Percentiles rank a stretch among this genome's conserved stretches.
phyloP scores from a whole-genome alignment of 2,329 filamentous ascomycete species.

The Rutstroemia sydowiana region DNA sequence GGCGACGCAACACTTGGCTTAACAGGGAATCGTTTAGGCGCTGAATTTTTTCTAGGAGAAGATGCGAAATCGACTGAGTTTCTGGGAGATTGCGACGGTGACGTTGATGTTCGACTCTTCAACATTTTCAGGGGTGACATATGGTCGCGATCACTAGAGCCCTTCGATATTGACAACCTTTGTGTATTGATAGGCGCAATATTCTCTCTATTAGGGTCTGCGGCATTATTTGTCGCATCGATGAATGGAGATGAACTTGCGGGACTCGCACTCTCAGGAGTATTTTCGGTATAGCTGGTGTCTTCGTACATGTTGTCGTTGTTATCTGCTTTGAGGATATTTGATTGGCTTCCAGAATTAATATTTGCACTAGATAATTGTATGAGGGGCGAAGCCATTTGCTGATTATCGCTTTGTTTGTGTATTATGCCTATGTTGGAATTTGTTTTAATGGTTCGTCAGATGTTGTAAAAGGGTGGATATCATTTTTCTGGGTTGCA shows the following conservation, averaged over 20 bases:
- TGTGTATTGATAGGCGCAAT: conserved; percentile 24
- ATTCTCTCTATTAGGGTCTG: conserved; percentile 22
- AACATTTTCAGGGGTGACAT: conserved; percentile 25
- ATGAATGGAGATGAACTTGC: conserved; percentile 27
- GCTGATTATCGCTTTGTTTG: neutral
- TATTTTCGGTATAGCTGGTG: conserved; percentile 19
- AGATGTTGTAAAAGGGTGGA: neutral
- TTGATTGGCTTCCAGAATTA: conserved; percentile 13
- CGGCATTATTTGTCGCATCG: conserved; percentile 15
- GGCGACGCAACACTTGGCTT: conserved; percentile 36
- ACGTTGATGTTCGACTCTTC: conserved; percentile 21
- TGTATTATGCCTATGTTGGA: conserved; percentile 5
- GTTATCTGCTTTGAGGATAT: conserved; percentile 12
- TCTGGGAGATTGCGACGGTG: conserved; percentile 17
- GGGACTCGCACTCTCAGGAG: conserved; percentile 21
- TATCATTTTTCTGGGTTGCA: neutral
- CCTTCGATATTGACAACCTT: conserved; percentile 17
- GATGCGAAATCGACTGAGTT: conserved; percentile 15
- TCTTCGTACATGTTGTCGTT: conserved; percentile 20
- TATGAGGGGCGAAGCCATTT: conserved; percentile 13
- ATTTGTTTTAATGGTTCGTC: neutral
- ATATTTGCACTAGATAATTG: conserved; percentile 1
- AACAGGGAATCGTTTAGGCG: conserved; percentile 54
- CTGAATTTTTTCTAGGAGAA: conserved; percentile 42
- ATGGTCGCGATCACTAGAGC: conserved; percentile 22